Base-by-base conservation (phyloP, 139 green algal genomes). In the Chlamydomonas schloesseri region DNA sequence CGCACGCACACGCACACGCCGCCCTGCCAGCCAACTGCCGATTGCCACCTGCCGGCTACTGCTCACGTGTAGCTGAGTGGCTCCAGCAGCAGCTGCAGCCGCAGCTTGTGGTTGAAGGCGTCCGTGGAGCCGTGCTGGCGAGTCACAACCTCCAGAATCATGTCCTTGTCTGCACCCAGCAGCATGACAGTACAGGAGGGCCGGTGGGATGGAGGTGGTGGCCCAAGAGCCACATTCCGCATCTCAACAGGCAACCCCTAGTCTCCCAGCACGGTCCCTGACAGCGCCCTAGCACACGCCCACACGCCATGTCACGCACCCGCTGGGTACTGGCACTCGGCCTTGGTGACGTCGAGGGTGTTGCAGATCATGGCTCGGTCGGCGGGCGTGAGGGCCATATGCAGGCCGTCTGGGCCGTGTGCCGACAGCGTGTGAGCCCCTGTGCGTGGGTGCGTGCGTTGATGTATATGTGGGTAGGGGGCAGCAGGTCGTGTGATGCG, bases 391-490 rank as follows among this genome's bases (percentile, higher is more conserved):
- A 73, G 68, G 68, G 13, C 24, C 68, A 88, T 72, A 57, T 81
- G 82, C 70, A 88, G 50, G 24, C 82, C 82, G 34, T 88, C 71
- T 1, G 71, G 57, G 36, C 82, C 82, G 53, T 81, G 82, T 1
- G 37, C 29, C 3, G 50, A 31, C 31, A 88, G 53, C 36, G 71
- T 82, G n/a, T 81, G 71, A 55, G 68, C 10, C n/a, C 42, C 42
- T 50, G n/a, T n/a, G 42, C 42, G 8, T 50, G 42, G 42, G 42
- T 8, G 42, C 42, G 8, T 50, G 42, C 42, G n/a, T n/a, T n/a
- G n/a, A 50, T 50, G 42, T 50, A 8, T 8, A 50, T 13, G 42
- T 50, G 42, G 6, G 42, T 50, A 50, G 5, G 42, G 42, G 42
- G n/a, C n/a, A n/a, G n/a, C n/a, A n/a, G n/a, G n/a, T n/a, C n/a